Evolutionary conservation across 2,329 filamentous ascomycete species (phyloP).

Genomic region (Fusarium buxicola): DNA sequence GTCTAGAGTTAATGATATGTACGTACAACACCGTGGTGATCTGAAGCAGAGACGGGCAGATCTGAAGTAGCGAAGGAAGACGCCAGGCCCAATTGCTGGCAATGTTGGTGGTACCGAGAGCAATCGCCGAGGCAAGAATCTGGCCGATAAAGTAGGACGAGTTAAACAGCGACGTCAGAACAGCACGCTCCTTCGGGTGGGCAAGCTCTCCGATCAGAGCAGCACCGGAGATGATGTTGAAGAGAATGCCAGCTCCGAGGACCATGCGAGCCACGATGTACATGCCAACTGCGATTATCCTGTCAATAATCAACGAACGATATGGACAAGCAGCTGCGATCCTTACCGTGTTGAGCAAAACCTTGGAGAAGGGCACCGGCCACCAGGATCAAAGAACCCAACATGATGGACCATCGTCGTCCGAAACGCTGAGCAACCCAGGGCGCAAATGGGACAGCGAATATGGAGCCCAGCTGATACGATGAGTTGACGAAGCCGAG

Average conservation of each 20-base stretch:
- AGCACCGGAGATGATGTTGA: slow-evolving; percentile 68
- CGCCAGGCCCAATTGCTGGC: slow-evolving; percentile 49
- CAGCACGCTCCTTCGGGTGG: slow-evolving; percentile 69
- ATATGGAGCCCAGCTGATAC: slow-evolving; percentile 67
- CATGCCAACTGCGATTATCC: slow-evolving; percentile 59
- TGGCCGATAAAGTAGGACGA: slow-evolving; percentile 67
- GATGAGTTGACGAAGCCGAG: slow-evolving; percentile 64
- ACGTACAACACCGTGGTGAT: slow-evolving; percentile 54
- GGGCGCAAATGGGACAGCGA: slow-evolving; percentile 64
- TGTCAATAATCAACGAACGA: background rate
- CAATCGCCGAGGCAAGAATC: slow-evolving; percentile 62
- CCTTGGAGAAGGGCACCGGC: slow-evolving; percentile 67
- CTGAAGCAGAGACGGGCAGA: slow-evolving; percentile 54
- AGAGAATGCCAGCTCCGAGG: slow-evolving; percentile 71
- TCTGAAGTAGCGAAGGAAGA: slow-evolving; percentile 59
- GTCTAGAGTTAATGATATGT: background rate
- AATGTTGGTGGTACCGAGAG: slow-evolving; percentile 57
- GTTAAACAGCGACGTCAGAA: slow-evolving; percentile 52
- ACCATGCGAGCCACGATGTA: slow-evolving; percentile 70
- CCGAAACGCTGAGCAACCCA: slow-evolving; percentile 61
- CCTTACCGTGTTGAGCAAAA: slow-evolving; percentile 56
- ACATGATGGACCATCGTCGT: slow-evolving; percentile 63
- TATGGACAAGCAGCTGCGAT: too few species aligned
- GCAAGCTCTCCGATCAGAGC: slow-evolving; percentile 70
- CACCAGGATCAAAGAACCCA: slow-evolving; percentile 66